Evolutionary conservation across 306 rosid species (phyloP).

Genomic region (Vachellia collinsii): DNA sequence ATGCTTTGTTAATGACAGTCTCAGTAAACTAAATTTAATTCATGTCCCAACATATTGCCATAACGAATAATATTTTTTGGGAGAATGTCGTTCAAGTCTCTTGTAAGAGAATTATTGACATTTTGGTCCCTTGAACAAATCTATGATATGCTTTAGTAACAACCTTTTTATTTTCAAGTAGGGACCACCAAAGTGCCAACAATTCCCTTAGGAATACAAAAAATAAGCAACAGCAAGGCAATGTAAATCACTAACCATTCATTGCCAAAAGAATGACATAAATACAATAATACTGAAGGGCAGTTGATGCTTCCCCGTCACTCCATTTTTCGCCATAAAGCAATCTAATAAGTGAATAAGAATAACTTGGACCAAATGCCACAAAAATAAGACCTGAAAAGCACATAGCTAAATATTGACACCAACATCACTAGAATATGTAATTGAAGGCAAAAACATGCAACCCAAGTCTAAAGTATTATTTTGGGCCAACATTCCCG

Average conservation of each 20-base stretch:
- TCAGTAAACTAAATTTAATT: not conserved
- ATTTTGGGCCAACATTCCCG: too few species aligned
- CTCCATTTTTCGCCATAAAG: constrained; percentile 92
- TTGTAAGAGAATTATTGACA: not conserved
- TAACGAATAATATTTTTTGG: too few species aligned
- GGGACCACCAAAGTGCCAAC: not conserved
- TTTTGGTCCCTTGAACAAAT: not conserved
- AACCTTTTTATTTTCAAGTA: not conserved
- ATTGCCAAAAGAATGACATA: constrained; percentile 88
- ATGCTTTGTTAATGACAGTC: constrained; percentile 1
- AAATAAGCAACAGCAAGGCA: constrained; percentile 16
- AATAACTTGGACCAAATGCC: constrained; percentile 96
- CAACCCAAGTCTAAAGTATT: not conserved
- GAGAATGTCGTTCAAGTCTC: not conserved
- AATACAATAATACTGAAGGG: constrained; percentile 80
- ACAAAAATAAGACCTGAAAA: constrained; percentile 80
- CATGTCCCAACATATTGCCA: too few species aligned
- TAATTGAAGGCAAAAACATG: constrained; percentile 31
- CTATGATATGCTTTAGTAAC: not conserved
- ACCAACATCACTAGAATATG: constrained; percentile 29
- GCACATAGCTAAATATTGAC: constrained; percentile 39
- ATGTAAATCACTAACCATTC: constrained; percentile 72
- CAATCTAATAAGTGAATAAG: constrained; percentile 89
- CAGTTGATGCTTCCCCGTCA: constrained; percentile 91
- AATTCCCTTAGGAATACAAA: not conserved